These are phyloP conservation scores for Gossypium anomalum DNA, from an alignment of 345 rosid genomes.

Conservation along the genomic window DNA sequence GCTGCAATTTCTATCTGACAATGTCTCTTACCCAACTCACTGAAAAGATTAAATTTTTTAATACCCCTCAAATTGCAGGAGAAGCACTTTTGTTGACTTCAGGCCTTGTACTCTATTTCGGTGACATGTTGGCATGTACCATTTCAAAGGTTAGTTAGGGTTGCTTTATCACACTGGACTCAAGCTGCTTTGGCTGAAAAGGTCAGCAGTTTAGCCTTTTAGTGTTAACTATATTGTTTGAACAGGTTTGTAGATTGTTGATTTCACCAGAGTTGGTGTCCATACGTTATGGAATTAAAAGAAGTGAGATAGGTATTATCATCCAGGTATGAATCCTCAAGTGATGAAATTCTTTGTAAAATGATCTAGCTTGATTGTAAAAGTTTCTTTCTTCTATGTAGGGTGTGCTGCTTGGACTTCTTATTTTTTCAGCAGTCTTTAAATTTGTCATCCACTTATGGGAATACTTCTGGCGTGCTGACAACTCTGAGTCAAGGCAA, in stretches of 20 bases:
- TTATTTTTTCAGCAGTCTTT: conserved; percentile 60
- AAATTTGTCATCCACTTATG: conserved; percentile 40
- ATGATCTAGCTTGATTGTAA: conserved; percentile 14
- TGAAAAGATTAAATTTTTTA: not conserved
- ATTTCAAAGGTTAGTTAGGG: conserved; percentile 60
- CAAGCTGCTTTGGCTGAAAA: conserved; percentile 15
- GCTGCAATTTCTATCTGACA: conserved; percentile 4
- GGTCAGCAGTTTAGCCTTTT: conserved; percentile 12
- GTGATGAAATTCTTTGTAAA: conserved; percentile 15
- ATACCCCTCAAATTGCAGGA: conserved; percentile 40
- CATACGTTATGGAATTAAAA: conserved; percentile 47
- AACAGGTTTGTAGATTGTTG: conserved; percentile 47
- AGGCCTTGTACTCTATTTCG: conserved; percentile 86
- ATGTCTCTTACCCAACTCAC: not conserved
- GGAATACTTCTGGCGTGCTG: conserved; percentile 19
- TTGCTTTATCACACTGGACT: conserved; percentile 14
- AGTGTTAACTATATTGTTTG: conserved; percentile 20
- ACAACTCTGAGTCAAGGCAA: conserved; percentile 27
- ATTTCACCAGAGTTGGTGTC: conserved; percentile 40
- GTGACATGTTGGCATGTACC: conserved; percentile 79
- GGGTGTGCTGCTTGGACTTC: conserved; percentile 82
- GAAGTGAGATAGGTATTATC: conserved; percentile 75
- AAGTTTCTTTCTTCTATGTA: conserved; percentile 28
- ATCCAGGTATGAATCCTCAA: conserved; percentile 51
- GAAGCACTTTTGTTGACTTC: conserved; percentile 77